These are phyloP conservation scores for Lasiosphaeria miniovina DNA, from an alignment of 495 filamentous ascomycete species.

Conservation along the genomic window DNA sequence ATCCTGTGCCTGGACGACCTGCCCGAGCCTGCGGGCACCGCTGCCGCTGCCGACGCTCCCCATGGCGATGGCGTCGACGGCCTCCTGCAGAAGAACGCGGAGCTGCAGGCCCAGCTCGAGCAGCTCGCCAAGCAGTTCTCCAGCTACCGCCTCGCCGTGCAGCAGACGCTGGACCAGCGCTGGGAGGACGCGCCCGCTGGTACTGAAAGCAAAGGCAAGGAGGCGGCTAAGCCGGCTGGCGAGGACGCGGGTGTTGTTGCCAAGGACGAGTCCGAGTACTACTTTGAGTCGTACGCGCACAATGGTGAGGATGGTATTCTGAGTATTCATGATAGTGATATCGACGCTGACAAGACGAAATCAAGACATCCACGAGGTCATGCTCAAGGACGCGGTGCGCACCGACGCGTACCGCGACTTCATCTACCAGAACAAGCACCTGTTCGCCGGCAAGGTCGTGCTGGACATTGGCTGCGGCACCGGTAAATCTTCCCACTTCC, in stretches of 20 bases:
- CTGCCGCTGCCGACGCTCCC: constrained; percentile 20
- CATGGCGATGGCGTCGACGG: constrained; percentile 36
- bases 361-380: constrained; percentile 78
- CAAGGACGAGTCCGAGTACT: constrained; percentile 59
- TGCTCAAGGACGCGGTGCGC: constrained; percentile 94
- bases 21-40: constrained; percentile 33
- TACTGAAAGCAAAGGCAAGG: constrained; percentile 24
- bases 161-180: constrained; percentile 67
- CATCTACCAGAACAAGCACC: constrained; percentile 93
- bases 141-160: constrained; percentile 67
- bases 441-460: constrained; percentile 97
- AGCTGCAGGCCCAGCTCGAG: constrained; percentile 67
- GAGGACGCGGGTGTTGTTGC: constrained; percentile 11
- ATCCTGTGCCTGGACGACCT: constrained; percentile 82
- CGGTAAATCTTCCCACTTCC: constrained; percentile 15
- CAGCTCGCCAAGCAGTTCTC: constrained; percentile 63
- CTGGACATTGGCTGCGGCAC: constrained; percentile 98
- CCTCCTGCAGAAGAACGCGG: constrained; percentile 54
- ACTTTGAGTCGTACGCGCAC: constrained; percentile 79
- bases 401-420: constrained; percentile 95
- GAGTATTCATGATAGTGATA: background rate
- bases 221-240: constrained; percentile 18
- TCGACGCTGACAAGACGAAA: background rate
- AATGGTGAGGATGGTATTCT: constrained; percentile 52
- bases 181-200: constrained; percentile 44